Evolutionary conservation across 768 basidiomycete genomes (phyloP).

Genomic region (Sistotremastrum suecicum): DNA sequence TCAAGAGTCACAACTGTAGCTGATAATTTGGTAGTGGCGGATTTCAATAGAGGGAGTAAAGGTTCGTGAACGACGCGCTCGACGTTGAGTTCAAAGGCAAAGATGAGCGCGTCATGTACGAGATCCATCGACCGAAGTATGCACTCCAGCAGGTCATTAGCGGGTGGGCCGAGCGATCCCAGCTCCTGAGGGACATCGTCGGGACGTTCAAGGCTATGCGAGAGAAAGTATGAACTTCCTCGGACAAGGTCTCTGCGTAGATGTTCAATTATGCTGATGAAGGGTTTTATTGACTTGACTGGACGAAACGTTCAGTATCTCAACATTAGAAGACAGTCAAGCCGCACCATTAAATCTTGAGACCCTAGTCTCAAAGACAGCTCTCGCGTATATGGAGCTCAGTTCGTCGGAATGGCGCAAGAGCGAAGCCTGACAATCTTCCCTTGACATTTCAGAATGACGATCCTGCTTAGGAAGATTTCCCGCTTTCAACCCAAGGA

Average conservation of each 20-base stretch:
- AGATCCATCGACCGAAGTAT: too few relatives aligned
- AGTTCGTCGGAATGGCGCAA: slow-evolving; percentile 23
- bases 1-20: too few relatives aligned
- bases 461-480: too few relatives aligned
- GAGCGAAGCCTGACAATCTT: slow-evolving; percentile 14
- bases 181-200: not conserved
- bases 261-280: slow-evolving; percentile 30
- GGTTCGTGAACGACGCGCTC: too few relatives aligned
- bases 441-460: too few relatives aligned
- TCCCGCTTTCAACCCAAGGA: too few relatives aligned
- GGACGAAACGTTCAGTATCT: not conserved
- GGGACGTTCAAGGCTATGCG: not conserved
- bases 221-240: slow-evolving; percentile 19
- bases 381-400: slow-evolving; percentile 28
- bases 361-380: slow-evolving; percentile 30
- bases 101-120: too few relatives aligned
- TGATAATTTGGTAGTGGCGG: too few relatives aligned
- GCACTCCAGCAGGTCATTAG: too few relatives aligned
- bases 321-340: not conserved
- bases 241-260: slow-evolving; percentile 30
- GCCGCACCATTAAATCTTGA: slow-evolving; percentile 26
- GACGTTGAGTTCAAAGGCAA: too few relatives aligned
- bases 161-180: too few relatives aligned
- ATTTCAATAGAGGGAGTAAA: too few relatives aligned
- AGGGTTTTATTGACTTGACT: slow-evolving; percentile 30